These are phyloP conservation scores for Colletotrichum acutatum DNA, from an alignment of 2,329 filamentous ascomycete genomes.

Conservation along the genomic window DNA sequence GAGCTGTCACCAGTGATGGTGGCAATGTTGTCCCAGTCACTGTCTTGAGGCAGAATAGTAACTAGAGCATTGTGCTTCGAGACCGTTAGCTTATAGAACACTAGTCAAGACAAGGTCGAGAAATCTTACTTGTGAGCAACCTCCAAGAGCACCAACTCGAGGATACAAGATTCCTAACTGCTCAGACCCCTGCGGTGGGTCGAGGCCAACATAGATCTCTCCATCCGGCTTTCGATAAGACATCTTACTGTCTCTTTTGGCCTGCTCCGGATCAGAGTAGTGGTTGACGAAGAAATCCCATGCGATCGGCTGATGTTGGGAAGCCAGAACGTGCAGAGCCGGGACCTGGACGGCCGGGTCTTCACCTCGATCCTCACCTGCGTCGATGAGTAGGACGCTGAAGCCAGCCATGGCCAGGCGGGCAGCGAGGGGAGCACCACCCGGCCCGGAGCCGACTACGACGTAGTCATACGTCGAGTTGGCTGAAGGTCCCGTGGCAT, in stretches of 20 bases:
- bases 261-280: constrained; percentile 59
- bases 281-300: constrained; percentile 74
- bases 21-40: constrained; percentile 69
- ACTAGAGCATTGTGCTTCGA: constrained; percentile 69
- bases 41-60: constrained; percentile 65
- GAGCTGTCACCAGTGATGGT: constrained; percentile 67
- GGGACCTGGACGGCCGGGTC: too few relatives aligned
- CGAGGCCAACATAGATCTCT: constrained; percentile 39
- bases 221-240: constrained; percentile 50
- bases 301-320: constrained; percentile 14
- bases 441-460: too few relatives aligned
- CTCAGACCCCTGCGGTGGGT: constrained; percentile 48
- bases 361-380: too few relatives aligned
- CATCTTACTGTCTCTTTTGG: constrained; percentile 62
- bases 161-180: constrained; percentile 47
- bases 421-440: too few relatives aligned
- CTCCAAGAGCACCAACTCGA: constrained; percentile 56
- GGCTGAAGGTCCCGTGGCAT: too few relatives aligned
- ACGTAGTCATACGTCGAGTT: too few relatives aligned
- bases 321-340: background rate
- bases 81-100: background rate
- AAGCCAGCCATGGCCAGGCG: too few relatives aligned
- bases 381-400: too few relatives aligned
- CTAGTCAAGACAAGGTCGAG: background rate
- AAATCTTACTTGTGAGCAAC: constrained; percentile 50